Base-by-base conservation (phyloP, 805 yeast species). In the Kuraishia borneana region DNA sequence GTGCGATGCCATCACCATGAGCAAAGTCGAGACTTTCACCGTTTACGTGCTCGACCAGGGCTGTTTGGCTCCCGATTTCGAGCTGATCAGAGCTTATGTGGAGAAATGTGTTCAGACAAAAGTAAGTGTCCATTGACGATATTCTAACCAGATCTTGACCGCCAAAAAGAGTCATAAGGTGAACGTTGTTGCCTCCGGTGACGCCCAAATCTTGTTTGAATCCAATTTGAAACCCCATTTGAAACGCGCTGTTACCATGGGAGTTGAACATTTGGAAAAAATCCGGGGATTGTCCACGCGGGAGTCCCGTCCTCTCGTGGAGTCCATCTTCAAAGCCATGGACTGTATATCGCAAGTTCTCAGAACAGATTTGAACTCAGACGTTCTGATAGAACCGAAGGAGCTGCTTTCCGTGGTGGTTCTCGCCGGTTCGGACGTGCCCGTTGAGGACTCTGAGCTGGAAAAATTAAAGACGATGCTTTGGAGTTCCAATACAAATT, bases 1-100 rank as follows among this genome's bases (percentile, higher is more conserved):
- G n/a, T n/a, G n/a, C n/a, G n/a, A n/a, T n/a, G n/a, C n/a, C n/a
- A 21, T 10, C 23, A 10, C 23, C 10, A 21, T 21, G 23, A 21
- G 23, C 23, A 21, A 21, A 10, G 23, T 10, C 23, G 23, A 21
- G 7, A 10, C 23, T 7, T 35, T 16, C 18, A 40, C 43, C 10
- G 30, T 31, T 13, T 70, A 62, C 42, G 57, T 71, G 16, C 56
- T 70, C 6, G 81, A 73, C 47, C 48, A 63, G 5, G 58, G 65
- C 4, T 48, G 51, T 51, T 39, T 61, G 70, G 45, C 28, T n/a
- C 26, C 26, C 14, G 48, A 62, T 53, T 44, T 60, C 8, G 57
- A 53, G 7, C 38, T 46, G 17, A 63, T 61, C 6, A 41, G 64
- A 38, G 45, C 48, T 21, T 70, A 65, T 38, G 54, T 69, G 18